These are phyloP conservation scores for Aspergillus bertholletiae DNA, from an alignment of 495 filamentous ascomycete genomes.

Conservation along the genomic window DNA sequence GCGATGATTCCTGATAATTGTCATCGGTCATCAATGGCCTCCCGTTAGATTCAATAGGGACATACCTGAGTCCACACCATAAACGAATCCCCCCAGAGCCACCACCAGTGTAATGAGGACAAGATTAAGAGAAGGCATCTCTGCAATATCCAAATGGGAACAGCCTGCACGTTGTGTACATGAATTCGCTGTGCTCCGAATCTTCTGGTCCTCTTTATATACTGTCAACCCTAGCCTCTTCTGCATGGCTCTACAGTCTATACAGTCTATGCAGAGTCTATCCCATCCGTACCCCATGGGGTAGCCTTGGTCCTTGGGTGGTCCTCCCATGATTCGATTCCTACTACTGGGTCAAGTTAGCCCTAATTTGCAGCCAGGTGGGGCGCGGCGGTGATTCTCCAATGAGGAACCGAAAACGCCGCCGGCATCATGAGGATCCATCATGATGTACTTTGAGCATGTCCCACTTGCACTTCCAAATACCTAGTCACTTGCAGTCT, in stretches of 20 bases:
- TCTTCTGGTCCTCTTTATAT: not conserved
- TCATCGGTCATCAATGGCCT: not conserved
- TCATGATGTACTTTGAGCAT: too few species aligned
- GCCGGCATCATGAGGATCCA: too few species aligned
- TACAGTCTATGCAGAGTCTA: not conserved
- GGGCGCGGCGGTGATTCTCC: constrained; percentile 2
- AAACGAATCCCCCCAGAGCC: constrained; percentile 11
- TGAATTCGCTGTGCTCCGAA: not conserved
- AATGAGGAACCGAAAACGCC: constrained; percentile 3
- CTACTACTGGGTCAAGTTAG: not conserved
- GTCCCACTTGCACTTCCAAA: too few species aligned
- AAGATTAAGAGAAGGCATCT: constrained; percentile 7
- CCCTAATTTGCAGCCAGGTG: not conserved
- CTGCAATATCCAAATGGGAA: not conserved
- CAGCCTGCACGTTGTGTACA: not conserved
- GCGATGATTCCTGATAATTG: constrained; percentile 22
- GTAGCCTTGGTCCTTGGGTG: too few species aligned
- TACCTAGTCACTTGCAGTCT: too few species aligned
- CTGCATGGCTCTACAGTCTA: not conserved
- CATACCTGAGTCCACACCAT: constrained; percentile 13
- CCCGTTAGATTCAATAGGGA: not conserved
- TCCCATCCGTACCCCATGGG: not conserved
- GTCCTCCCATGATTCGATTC: too few species aligned
- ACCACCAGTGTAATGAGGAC: constrained; percentile 9
- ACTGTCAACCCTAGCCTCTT: too few species aligned